These are phyloP conservation scores for Cordia subcordata DNA, from an alignment of 257 asterid genomes.

Conservation along the genomic window DNA sequence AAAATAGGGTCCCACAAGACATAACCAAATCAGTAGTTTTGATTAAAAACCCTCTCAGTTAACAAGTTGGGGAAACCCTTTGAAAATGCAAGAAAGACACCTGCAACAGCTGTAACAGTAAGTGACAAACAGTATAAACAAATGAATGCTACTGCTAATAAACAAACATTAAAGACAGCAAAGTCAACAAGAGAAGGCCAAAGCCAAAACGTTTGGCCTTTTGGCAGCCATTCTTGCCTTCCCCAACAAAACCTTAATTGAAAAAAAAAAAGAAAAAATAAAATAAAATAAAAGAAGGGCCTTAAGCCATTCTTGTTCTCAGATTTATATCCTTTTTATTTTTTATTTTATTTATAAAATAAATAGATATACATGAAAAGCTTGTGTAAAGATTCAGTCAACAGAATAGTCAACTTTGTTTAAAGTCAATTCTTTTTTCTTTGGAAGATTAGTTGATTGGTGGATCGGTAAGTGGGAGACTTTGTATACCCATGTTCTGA, in stretches of 20 bases:
- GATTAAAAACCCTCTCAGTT: constrained; percentile 7
- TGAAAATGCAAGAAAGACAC: constrained; percentile 12
- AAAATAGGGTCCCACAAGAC: constrained; percentile 16
- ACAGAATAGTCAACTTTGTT: too few relatives aligned
- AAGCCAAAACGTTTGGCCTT: constrained; percentile 27
- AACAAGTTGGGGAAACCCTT: background rate
- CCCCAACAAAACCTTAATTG: background rate
- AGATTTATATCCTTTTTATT: background rate
- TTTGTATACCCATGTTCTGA: constrained; percentile 21
- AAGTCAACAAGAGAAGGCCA: constrained; percentile 61
- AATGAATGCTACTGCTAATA: constrained; percentile 5
- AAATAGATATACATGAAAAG: background rate
- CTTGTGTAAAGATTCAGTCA: too few relatives aligned
- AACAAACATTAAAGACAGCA: constrained; percentile 33
- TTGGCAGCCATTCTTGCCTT: constrained; percentile 39
- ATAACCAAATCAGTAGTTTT: constrained; percentile 25
- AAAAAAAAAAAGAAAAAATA: constrained; percentile 7
- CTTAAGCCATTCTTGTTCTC: background rate
- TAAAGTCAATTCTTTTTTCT: constrained; percentile 1
- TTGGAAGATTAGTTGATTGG: constrained; percentile 27
- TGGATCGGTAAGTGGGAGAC: constrained; percentile 53
- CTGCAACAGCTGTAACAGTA: constrained; percentile 37
- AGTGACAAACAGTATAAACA: constrained; percentile 14
- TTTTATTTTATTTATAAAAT: background rate
- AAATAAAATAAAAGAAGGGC: background rate